Conservation (phyloP, 345 rosid genomes). For the Microcos paniculata region DNA sequence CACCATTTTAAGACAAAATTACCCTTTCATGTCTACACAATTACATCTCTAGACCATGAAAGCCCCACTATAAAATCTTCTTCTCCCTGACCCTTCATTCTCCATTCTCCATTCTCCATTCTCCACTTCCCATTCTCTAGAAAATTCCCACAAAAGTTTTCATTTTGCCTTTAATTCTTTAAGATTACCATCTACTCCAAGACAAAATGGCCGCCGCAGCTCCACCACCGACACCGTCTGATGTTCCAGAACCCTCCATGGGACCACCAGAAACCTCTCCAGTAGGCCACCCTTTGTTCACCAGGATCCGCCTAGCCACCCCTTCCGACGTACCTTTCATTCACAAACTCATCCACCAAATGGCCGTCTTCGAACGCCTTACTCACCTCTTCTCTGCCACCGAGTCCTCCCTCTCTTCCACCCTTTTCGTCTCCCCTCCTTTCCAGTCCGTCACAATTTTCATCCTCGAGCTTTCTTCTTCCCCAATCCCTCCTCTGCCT, state of each 20-base stretch:
- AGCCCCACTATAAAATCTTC: no score
- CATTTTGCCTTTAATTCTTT: neutral
- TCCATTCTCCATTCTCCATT: neutral
- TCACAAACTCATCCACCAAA: conserved; percentile 80
- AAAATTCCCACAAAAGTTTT: neutral
- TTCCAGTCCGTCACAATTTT: conserved; percentile 79
- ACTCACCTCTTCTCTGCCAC: conserved; percentile 73
- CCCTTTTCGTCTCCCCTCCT: conserved; percentile 74
- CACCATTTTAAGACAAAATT: no score
- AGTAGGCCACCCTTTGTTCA: conserved; percentile 55
- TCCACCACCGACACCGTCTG: conserved; percentile 79
- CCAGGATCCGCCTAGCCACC: conserved; percentile 85
- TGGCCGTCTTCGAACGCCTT: conserved; percentile 87
- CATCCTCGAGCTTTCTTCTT: conserved; percentile 69
- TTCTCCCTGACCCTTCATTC: no score
- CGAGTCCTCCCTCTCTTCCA: conserved; percentile 65
- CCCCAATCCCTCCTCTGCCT: conserved; percentile 36
- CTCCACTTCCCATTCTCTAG: neutral
- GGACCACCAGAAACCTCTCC: conserved; percentile 39
- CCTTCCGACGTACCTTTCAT: conserved; percentile 75
- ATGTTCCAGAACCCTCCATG: conserved; percentile 53
- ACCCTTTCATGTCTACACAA: no score
- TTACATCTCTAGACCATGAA: no score
- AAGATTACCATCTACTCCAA: neutral
- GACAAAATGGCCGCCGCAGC: conserved; percentile 80